Evolutionary conservation across 768 basidiomycete species (phyloP), one percentile per base, ranked within the genome.

Genomic region (Suillus cothurnatus): DNA sequence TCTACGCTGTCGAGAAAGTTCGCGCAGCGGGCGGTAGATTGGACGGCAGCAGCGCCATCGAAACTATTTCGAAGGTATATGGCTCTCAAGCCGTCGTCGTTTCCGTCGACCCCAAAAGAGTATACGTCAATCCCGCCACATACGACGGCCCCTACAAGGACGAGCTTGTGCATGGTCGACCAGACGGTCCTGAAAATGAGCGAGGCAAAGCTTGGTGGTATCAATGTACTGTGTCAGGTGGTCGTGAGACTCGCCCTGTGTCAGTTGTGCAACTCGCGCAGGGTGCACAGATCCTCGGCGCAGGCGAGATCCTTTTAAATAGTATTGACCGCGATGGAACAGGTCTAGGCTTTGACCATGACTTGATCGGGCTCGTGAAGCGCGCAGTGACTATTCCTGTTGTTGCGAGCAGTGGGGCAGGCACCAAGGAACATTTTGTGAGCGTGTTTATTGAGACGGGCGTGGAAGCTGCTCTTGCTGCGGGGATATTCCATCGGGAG

Each of bases 51-150:
- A 95, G 94, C 69, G 92, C 91, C 19, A 97, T 99, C 71, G 96
- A 97, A 81, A 90, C 89, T 11, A 99, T 99, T 72, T 92, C 95
- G 4, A 82, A 82, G 60, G 87, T 85, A 57, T 99, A 99, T 75
- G 97, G 97, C 6, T 84, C 87, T n/a, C 96, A 98, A 74, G 97
- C 97, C 4, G 96, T 99, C 61, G 97, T 99, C 49, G 95, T 99
- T 45, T 99, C 97, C 47, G 86, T 98, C 69, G 97, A 99, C 79
- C 97, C 97, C 8, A 88, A 88, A 69, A 81, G 95, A 62, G 91
- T 88, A 21, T 96, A 92, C 77, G 89, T 97, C 71, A 85, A 92
- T 68, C 76, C 82, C 1, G 70, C 79, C 26, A 74, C 75, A 11
- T 94, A 95, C 74, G 81, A 86, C 47, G 93, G 92, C 3, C 88